Evolutionary conservation across 164 flowering plant species (phyloP), one percentile per base, ranked within the genome.

Genomic region (Chimonanthus praecox): DNA sequence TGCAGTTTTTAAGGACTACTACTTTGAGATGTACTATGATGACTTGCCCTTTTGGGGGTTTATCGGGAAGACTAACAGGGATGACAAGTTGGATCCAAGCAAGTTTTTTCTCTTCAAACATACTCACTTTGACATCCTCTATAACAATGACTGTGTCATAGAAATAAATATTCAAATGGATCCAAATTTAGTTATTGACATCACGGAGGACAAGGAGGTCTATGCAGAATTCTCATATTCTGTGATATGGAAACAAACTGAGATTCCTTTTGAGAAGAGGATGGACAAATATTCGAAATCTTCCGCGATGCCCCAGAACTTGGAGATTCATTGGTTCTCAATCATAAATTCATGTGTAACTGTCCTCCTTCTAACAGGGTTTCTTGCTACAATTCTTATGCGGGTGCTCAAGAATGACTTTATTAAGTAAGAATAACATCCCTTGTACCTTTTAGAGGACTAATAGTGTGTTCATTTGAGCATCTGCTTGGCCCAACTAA

Each of bases 241-340:
- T 7, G 82, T 79, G 66, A 82, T 72, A 61, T 82, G 84, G 84
- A 79, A 79, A 61, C 80, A 79, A 66, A 77, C 80, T 4, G 70
- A 74, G 54, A 79, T 66, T 4, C 80, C 82, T 21, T 82, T 79
- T 54, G 84, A 82, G 70, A 82, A 77, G 74, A 82, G 84, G 70
- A 82, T 82, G 82, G 80, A 82, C 5, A 79, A 79, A 46, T 82
- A 77, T 67, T 72, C 82, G 3, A 74, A 74, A 49, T 74, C 76
- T 66, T 82, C 82, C 16, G 77, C 80, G 6, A 64, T 77, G 71
- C 82, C 80, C 16, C 84, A 79, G 61, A 80, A 79, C 74, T 58
- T 82, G 78, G 82, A 79, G 43, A 79, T 82, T 10, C 84, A 82
- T 72, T 79, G 80, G 80, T 78, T 78, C 65, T 80, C 83, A 7